These are phyloP conservation scores for Haematococcus lacustris DNA, from an alignment of 139 green algal genomes.

Conservation along the genomic window DNA sequence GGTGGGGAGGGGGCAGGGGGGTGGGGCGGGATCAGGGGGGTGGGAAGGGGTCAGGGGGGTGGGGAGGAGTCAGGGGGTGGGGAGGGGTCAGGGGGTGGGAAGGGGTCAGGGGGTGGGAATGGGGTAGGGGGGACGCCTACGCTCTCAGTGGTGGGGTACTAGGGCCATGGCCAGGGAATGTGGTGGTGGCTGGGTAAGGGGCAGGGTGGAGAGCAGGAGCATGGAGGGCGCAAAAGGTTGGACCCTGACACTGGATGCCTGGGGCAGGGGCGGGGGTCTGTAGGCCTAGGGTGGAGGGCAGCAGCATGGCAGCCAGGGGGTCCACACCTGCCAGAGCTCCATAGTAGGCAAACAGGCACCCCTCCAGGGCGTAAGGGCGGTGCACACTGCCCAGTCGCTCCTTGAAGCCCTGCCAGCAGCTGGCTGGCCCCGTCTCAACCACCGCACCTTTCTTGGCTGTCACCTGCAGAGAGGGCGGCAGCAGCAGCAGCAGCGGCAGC, in stretches of 20 bases:
- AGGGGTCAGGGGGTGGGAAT: no score
- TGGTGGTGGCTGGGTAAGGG: not conserved
- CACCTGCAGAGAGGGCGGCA: not conserved
- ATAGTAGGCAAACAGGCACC: constrained; percentile 39
- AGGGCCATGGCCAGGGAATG: not conserved
- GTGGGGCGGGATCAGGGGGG: no score
- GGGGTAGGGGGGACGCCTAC: no score
- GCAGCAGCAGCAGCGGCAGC: no score
- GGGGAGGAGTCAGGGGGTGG: no score
- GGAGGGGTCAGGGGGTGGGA: no score
- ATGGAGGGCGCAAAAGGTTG: no score
- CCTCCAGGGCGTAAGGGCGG: constrained; percentile 38
- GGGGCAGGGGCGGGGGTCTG: not conserved
- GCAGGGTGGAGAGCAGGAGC: not conserved
- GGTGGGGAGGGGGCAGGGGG: no score
- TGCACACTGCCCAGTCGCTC: not conserved
- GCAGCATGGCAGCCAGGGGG: no score
- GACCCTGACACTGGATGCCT: not conserved
- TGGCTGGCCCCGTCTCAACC: not conserved
- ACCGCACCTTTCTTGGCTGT: constrained; percentile 1
- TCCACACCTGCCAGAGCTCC: constrained; percentile 10
- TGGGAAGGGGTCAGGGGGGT: no score
- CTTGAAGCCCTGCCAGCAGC: not conserved
- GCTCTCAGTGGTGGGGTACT: no score
- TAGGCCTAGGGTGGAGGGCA: not conserved